Conservation (phyloP, 2,329 filamentous ascomycete genomes). For the Aspergillus fructus region DNA sequence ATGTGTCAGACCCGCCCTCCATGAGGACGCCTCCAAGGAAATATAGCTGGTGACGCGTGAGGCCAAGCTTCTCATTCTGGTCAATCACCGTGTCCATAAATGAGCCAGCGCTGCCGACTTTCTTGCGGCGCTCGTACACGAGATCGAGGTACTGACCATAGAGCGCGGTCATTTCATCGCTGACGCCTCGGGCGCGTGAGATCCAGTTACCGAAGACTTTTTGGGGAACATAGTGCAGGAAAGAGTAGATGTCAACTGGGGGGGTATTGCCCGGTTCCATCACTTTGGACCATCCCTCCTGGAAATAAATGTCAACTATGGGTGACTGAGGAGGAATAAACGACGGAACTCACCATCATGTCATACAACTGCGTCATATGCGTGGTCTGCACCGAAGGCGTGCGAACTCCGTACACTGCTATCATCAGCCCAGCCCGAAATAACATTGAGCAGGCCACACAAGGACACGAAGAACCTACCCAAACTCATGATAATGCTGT, state of each 20-base stretch:
- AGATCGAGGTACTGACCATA: conserved; percentile 34
- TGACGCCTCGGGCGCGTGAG: conserved; percentile 35
- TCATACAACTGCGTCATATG: too few relatives aligned
- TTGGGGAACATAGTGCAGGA: too few relatives aligned
- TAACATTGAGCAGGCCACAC: too few relatives aligned
- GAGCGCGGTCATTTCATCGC: conserved; percentile 34
- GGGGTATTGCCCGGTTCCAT: too few relatives aligned
- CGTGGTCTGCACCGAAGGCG: background rate
- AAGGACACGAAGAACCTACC: too few relatives aligned
- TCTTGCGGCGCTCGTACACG: conserved; percentile 29
- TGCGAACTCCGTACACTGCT: too few relatives aligned
- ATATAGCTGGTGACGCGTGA: conserved; percentile 43
- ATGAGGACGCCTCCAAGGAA: conserved; percentile 26
- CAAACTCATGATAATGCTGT: conserved; percentile 49
- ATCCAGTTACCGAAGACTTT: conserved; percentile 42
- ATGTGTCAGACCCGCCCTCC: conserved; percentile 43
- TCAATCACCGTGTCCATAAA: conserved; percentile 47
- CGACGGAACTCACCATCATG: too few relatives aligned
- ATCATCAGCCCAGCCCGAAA: too few relatives aligned
- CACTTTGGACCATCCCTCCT: too few relatives aligned
- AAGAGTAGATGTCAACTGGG: too few relatives aligned
- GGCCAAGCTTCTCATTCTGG: conserved; percentile 28
- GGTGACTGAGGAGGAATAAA: too few relatives aligned
- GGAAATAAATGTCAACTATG: too few relatives aligned
- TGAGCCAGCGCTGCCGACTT: conserved; percentile 20